Percentiles rank a stretch among this genome's conserved stretches.
Evolutionary conservation across 1,139 yeast genomes (phyloP).

Genomic region (Debaryomyces nepalensis): DNA sequence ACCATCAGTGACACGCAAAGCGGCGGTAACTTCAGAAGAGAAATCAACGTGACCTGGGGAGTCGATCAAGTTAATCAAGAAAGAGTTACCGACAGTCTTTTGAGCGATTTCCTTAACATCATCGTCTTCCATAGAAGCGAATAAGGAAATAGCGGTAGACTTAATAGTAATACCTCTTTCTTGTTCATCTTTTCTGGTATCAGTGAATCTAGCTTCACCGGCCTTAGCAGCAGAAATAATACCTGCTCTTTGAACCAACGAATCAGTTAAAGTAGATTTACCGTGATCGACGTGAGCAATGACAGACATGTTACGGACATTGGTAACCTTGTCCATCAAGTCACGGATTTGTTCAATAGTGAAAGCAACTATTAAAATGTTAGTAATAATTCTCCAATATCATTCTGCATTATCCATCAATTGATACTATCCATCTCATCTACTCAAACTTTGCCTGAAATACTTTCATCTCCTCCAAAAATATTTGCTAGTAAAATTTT

Average conservation of each 20-base stretch:
- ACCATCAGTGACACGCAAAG: slow-evolving; percentile 99
- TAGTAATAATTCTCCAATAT: slow-evolving; percentile 9
- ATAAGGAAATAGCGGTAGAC: slow-evolving; percentile 98
- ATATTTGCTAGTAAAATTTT: background rate
- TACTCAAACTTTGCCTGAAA: too few species aligned
- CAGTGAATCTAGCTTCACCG: slow-evolving; percentile 99
- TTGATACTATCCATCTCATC: background rate
- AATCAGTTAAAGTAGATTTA: slow-evolving; percentile 98
- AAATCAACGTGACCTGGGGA: slow-evolving; percentile 99
- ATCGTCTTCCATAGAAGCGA: slow-evolving; percentile 86
- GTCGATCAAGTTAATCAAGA: slow-evolving; percentile 97
- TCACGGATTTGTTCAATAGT: slow-evolving; percentile 95
- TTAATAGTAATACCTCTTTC: slow-evolving; percentile 99
- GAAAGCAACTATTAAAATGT: slow-evolving; percentile 57
- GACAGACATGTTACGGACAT: slow-evolving; percentile 99
- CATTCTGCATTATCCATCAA: background rate
- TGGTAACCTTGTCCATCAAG: slow-evolving; percentile 99
- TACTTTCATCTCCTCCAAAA: background rate
- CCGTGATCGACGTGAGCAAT: slow-evolving; percentile 99
- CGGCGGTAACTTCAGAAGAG: slow-evolving; percentile 99
- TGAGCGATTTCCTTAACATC: slow-evolving; percentile 95
- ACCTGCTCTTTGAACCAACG: slow-evolving; percentile 99
- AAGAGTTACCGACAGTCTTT: slow-evolving; percentile 92
- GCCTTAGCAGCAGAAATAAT: slow-evolving; percentile 99
- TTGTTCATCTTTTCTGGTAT: slow-evolving; percentile 99